Evolutionary conservation across 2,329 filamentous ascomycete genomes (phyloP).

Genomic region (Clonostachys solani): DNA sequence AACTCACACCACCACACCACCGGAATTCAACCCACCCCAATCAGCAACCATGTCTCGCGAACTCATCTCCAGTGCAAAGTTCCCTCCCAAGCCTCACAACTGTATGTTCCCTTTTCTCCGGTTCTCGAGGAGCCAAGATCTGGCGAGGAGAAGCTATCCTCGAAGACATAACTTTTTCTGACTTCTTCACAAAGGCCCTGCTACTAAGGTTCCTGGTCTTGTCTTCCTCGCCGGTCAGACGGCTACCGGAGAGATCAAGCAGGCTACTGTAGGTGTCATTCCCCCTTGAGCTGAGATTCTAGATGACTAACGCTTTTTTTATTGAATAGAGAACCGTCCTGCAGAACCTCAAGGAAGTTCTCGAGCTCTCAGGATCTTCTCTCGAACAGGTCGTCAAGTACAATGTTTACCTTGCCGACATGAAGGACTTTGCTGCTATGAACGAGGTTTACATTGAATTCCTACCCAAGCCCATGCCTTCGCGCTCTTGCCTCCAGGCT

Average conservation of each 20-base stretch:
- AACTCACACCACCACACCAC: background rate
- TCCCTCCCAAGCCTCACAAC: conserved; percentile 40
- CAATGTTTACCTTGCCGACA: conserved; percentile 66
- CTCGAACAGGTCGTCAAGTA: conserved; percentile 66
- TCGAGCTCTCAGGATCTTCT: conserved; percentile 60
- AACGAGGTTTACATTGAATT: conserved; percentile 30
- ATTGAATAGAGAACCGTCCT: conserved; percentile 6
- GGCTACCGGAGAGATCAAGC: conserved; percentile 42
- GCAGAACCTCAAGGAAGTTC: conserved; percentile 60
- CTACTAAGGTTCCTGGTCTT: conserved; percentile 36
- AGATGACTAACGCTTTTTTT: background rate
- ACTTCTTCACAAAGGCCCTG: conserved; percentile 22
- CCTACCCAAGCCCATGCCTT: conserved; percentile 33
- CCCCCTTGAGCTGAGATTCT: no score
- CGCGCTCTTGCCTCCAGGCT: conserved; percentile 33
- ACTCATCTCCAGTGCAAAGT: conserved; percentile 40
- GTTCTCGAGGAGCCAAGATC: no score
- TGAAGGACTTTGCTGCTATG: conserved; percentile 70
- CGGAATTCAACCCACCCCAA: conserved; percentile 1
- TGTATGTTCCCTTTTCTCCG: conserved; percentile 16
- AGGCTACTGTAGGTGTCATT: conserved; percentile 31
- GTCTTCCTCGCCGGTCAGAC: conserved; percentile 42
- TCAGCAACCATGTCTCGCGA: conserved; percentile 32
- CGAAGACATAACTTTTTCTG: background rate
- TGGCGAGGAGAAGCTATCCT: background rate